Base-by-base conservation (phyloP, 1,284 basidiomycete genomes). In the Lignosus rhinocerotis region DNA sequence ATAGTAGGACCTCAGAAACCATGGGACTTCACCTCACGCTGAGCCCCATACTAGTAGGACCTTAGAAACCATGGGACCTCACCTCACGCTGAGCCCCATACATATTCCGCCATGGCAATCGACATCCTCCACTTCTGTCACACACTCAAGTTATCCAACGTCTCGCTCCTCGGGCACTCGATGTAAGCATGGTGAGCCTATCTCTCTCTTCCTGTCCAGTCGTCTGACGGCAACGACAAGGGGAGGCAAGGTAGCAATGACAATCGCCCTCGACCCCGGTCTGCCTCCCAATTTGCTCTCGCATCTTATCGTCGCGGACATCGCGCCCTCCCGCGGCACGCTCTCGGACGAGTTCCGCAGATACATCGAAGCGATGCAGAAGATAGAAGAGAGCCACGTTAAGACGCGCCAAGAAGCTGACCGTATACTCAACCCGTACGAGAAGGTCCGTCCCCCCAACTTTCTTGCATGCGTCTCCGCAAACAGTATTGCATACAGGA, bases 161-260 rank as follows among this genome's bases (percentile, higher is more conserved):
- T 92, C 25, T 81, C 86, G 0, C 78, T 95, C 2, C 76, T 94
- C 7, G 94, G 93, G 0, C 93, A 94, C 68, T 94, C 92, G 2
- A 93, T 95, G 92, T 91, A 67, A 57, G 56, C 45, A 41, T 48
- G 47, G 84, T 73, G 17, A 8, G 38, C 36, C 51, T 48, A 14
- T 21, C 38, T 38, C 30, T 39, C 14, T 46, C 9, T 34, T 33
- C 8, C 16, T 32, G 45, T 49, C 36, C 49, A 33, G n/a, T 33
- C 2, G 54, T 11, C 30, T 42, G n/a, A 53, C 2, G 41, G n/a
- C 10, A 16, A 7, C 10, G 41, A 16, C 43, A 60, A 93, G 90
- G 90, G 93, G 94, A 57, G 94, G 94, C 12, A 96, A 96, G 73
- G 90, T 86, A 1, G 90, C 88, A 0, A 93, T 93, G 91, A 71